Evolutionary conservation across 1,139 yeast genomes (phyloP), one percentile per base, ranked within the genome.

Genomic region (Debaryomyces singareniensis): DNA sequence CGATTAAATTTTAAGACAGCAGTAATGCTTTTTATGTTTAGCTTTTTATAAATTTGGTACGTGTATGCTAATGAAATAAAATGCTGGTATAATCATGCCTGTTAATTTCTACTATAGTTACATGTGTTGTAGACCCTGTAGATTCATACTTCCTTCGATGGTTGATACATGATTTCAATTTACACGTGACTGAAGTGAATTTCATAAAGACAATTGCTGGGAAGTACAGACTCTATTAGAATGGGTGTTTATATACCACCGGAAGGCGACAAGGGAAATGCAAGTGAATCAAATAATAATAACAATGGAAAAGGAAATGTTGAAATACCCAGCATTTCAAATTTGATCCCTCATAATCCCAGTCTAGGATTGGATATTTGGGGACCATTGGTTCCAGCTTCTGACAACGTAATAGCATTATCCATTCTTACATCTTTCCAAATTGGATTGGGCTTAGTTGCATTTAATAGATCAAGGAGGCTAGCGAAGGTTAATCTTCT

Each of bases 351-450:
- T 13, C 43, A 40, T 10, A 66, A 67, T 36, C 84, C 83, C 5
- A 71, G 73, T 35, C 51, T 76, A 14, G 84, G 83, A 1, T 56
- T 77, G 27, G 56, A 55, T 39, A 46, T 74, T 24, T 73, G 79
- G 75, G 80, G 82, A 1, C 82, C 83, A 1, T 47, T 77, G 24
- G 78, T 74, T 1, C 84, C 84, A 2, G 78, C 82, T 0, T 61
- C 80, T 2, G 83, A 77, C 39, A 71, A 73, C 44, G 44, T 56
- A 16, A 55, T 63, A 4, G 81, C 78, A 0, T 46, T 76, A 2
- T 66, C 61, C 45, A 40, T 68, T 1, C 47, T 75, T 35, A 60
- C 75, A 4, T 68, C 68, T 0, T 37, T 67, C 3, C 84, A 77
- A 39, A 51, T 70, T 16, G 80, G 80, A 1, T 31, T 65, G 23